These are phyloP conservation scores for Nakazawaea ambrosiae DNA, from an alignment of 805 yeast species.

Conservation along the genomic window DNA sequence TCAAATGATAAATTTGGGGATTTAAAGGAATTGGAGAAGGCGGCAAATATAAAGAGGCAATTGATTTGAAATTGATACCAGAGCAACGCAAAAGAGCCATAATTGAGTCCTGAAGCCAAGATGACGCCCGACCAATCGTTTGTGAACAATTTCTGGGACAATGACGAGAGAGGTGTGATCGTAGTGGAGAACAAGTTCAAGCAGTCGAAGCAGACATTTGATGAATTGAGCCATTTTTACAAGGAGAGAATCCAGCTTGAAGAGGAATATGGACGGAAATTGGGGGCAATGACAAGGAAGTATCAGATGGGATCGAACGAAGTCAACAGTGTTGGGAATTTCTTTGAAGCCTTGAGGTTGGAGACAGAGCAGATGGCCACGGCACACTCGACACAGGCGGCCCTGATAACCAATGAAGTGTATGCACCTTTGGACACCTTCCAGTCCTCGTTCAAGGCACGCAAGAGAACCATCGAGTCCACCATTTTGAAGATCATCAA, in stretches of 20 bases:
- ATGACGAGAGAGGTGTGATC: slow-evolving; percentile 53
- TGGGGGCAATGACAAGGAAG: slow-evolving; percentile 44
- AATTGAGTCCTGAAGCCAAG: too few species aligned
- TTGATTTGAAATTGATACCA: too few species aligned
- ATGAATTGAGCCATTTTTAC: slow-evolving; percentile 40
- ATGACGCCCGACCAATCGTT: slow-evolving; percentile 26
- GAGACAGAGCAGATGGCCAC: slow-evolving; percentile 57
- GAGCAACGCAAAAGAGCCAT: too few species aligned
- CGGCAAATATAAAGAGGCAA: too few species aligned
- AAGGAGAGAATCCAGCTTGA: slow-evolving; percentile 58
- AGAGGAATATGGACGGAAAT: slow-evolving; percentile 58
- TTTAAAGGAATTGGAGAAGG: too few species aligned
- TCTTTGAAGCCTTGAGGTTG: slow-evolving; percentile 49
- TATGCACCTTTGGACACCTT: slow-evolving; percentile 48
- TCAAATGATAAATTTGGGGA: too few species aligned
- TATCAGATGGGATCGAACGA: slow-evolving; percentile 45
- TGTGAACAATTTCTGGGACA: slow-evolving; percentile 47
- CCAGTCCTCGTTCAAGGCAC: slow-evolving; percentile 40
- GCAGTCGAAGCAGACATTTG: slow-evolving; percentile 52
- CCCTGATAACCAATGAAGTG: slow-evolving; percentile 43
- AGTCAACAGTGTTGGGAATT: slow-evolving; percentile 49
- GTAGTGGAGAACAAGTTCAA: slow-evolving; percentile 50
- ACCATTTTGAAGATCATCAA: slow-evolving; percentile 48
- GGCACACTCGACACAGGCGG: slow-evolving; percentile 45
- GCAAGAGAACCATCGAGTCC: slow-evolving; percentile 48